Evolutionary conservation across 2,329 filamentous ascomycete species (phyloP).

Genomic region (Colletotrichum orbiculare): DNA sequence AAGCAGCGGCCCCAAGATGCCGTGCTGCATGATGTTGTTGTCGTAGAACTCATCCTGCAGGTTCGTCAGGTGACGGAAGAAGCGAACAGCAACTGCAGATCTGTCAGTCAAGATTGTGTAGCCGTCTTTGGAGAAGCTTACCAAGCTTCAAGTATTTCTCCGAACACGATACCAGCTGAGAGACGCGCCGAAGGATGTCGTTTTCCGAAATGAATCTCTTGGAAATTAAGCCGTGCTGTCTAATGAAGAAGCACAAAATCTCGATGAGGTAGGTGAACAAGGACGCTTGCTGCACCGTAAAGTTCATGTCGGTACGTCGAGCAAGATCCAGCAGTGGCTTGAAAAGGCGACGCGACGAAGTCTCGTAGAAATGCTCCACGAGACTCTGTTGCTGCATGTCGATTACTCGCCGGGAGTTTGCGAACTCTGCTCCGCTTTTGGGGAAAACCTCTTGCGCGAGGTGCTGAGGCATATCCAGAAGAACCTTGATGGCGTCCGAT

Average conservation of each 20-base stretch:
- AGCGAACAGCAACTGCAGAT: constrained; percentile 82
- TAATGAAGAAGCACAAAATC: constrained; percentile 92
- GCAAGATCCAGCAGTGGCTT: constrained; percentile 86
- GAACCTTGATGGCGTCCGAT: constrained; percentile 92
- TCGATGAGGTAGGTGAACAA: constrained; percentile 92
- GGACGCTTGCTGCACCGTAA: constrained; percentile 87
- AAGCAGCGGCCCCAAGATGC: constrained; percentile 85
- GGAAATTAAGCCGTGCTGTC: constrained; percentile 86
- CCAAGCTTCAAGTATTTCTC: constrained; percentile 95
- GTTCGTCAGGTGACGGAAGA: constrained; percentile 87
- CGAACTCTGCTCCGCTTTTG: constrained; percentile 75
- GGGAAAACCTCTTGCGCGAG: constrained; percentile 68
- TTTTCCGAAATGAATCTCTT: constrained; percentile 89
- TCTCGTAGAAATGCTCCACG: constrained; percentile 88
- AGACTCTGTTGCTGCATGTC: constrained; percentile 87
- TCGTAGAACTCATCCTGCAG: constrained; percentile 93
- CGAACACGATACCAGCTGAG: constrained; percentile 82
- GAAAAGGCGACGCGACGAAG: constrained; percentile 86
- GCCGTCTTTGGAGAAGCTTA: constrained; percentile 54
- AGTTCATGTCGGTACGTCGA: constrained; percentile 72
- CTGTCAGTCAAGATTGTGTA: constrained; percentile 29
- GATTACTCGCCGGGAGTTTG: constrained; percentile 41
- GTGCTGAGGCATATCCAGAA: constrained; percentile 74
- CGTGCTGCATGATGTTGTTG: constrained; percentile 83
- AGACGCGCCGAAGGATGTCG: constrained; percentile 80